phyloP scores from a whole-genome alignment of 352 stramenopile species.

The Pilasporangium apinafurcum region DNA sequence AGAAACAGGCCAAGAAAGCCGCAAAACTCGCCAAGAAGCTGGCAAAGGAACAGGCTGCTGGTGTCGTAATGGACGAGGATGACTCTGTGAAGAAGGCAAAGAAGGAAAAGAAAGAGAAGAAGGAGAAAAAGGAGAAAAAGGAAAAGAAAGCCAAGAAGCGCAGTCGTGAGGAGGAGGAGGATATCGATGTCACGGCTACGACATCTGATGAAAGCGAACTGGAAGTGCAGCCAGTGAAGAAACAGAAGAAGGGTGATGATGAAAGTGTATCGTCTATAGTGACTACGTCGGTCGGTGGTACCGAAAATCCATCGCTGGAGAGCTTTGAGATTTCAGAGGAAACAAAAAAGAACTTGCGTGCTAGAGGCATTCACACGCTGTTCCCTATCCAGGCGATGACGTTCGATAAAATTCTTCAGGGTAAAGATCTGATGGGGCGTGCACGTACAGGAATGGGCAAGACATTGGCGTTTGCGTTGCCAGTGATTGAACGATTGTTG shows the following conservation, averaged over 20 bases:
- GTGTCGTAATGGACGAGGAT: slow-evolving; percentile 4
- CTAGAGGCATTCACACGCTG: slow-evolving; percentile 79
- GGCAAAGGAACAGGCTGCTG: slow-evolving; percentile 23
- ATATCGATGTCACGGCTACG: slow-evolving; percentile 21
- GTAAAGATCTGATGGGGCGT: slow-evolving; percentile 96
- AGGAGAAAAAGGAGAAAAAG: slow-evolving; percentile 56
- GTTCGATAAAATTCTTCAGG: slow-evolving; percentile 93
- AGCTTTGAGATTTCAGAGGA: slow-evolving; percentile 59
- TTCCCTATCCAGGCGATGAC: slow-evolving; percentile 93
- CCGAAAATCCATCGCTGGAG: slow-evolving; percentile 64
- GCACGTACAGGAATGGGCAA: slow-evolving; percentile 98
- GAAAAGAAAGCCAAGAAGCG: slow-evolving; percentile 78
- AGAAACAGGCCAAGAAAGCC: slow-evolving; percentile 53
- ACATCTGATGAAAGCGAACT: slow-evolving; percentile 53
- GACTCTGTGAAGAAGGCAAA: slow-evolving; percentile 17
- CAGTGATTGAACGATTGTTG: slow-evolving; percentile 90
- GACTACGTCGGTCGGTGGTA: slow-evolving; percentile 29
- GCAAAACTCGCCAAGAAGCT: slow-evolving; percentile 51
- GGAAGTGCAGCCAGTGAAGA: slow-evolving; percentile 28
- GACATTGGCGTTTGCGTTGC: slow-evolving; percentile 97
- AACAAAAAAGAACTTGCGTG: slow-evolving; percentile 57
- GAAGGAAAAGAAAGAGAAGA: slow-evolving; percentile 54
- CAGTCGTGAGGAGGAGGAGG: slow-evolving; percentile 19
- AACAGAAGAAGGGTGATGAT: slow-evolving; percentile 8
- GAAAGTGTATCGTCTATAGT: neutral